A percentile compares a stretch with the other conserved stretches of the same genome.
Conservation (phyloP, 345 rosid genomes). For the Euclidium syriacum region DNA sequence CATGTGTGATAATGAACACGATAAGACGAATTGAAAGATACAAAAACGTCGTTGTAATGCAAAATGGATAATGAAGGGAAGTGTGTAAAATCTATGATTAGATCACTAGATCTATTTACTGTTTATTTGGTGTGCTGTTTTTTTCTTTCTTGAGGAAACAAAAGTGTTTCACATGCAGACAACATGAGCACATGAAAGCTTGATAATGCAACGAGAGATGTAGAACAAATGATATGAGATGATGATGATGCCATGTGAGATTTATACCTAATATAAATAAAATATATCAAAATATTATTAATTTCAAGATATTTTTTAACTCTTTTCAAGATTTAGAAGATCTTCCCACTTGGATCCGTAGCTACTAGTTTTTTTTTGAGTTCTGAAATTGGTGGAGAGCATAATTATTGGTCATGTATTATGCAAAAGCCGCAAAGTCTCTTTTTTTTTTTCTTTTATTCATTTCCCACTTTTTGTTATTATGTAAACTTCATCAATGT, state of each 20-base stretch:
- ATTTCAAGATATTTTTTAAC: constrained; percentile 10
- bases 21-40: neutral
- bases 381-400: constrained; percentile 36
- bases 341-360: constrained; percentile 34
- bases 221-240: constrained; percentile 18
- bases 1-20: constrained; percentile 9
- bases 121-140: neutral
- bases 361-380: constrained; percentile 12
- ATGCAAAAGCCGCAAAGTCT: constrained; percentile 35
- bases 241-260: constrained; percentile 24
- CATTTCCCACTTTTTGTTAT: constrained; percentile 20
- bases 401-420: constrained; percentile 32
- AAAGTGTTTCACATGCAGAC: constrained; percentile 26
- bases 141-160: constrained; percentile 1
- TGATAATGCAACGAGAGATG: constrained; percentile 20
- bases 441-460: neutral
- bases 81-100: constrained; percentile 11
- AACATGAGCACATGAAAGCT: constrained; percentile 28
- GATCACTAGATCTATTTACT: constrained; percentile 4
- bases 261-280: neutral
- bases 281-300: neutral
- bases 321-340: constrained; percentile 29
- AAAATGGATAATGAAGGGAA: constrained; percentile 3
- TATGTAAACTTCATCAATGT: neutral
- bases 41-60: neutral